A percentile compares a stretch with the other conserved stretches of the same genome.
phyloP scores from a whole-genome alignment of 495 filamentous ascomycete genomes.

The Aspergillus conjunctus region DNA sequence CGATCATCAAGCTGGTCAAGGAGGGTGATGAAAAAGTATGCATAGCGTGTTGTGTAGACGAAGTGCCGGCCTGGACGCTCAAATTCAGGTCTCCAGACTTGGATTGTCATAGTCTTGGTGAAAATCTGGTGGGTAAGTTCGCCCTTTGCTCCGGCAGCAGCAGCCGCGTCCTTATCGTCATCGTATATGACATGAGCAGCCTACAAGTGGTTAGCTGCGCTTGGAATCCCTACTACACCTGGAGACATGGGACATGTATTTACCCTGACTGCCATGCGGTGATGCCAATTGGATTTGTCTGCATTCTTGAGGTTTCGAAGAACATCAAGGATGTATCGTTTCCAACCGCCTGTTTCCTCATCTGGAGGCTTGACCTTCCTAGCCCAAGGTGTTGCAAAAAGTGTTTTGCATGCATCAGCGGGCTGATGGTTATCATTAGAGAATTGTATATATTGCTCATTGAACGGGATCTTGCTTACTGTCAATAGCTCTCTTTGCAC shows the following conservation, averaged over 20 bases:
- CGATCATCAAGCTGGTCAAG: slow-evolving; percentile 77
- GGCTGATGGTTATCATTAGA: slow-evolving; percentile 35
- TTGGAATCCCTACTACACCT: no score
- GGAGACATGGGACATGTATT: slow-evolving; percentile 6
- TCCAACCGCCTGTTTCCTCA: slow-evolving; percentile 66
- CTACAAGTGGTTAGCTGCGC: slow-evolving; percentile 30
- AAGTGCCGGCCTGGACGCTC: slow-evolving; percentile 92
- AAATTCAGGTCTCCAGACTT: slow-evolving; percentile 94
- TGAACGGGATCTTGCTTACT: slow-evolving; percentile 25
- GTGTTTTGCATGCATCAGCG: slow-evolving; percentile 52
- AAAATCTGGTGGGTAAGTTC: slow-evolving; percentile 87
- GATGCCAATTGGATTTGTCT: slow-evolving; percentile 97
- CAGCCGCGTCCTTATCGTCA: slow-evolving; percentile 44
- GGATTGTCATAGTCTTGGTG: slow-evolving; percentile 90
- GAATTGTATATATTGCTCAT: neutral
- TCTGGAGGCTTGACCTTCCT: slow-evolving; percentile 47
- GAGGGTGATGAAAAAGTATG: slow-evolving; percentile 74
- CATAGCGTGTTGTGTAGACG: slow-evolving; percentile 90
- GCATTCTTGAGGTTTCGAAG: slow-evolving; percentile 75
- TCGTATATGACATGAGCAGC: slow-evolving; percentile 76
- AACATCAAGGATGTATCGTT: slow-evolving; percentile 69
- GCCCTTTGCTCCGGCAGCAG: slow-evolving; percentile 65
- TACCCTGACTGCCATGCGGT: slow-evolving; percentile 81
- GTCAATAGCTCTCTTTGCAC: slow-evolving; percentile 49
- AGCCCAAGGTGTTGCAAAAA: slow-evolving; percentile 60